phyloP scores from a whole-genome alignment of 257 asterid genomes.

The Striga asiatica region DNA sequence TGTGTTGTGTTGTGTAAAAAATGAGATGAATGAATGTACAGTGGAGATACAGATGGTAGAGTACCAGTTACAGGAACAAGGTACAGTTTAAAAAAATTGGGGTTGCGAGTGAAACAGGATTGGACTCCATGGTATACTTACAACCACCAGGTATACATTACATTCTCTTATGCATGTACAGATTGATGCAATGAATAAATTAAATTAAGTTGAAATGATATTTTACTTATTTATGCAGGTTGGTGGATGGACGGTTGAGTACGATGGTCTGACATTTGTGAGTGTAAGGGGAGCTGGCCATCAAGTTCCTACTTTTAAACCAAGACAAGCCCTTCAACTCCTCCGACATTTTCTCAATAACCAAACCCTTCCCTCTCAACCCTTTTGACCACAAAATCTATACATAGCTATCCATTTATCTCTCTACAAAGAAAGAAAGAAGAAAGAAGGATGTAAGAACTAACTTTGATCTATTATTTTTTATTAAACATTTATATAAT shows the following conservation, averaged over 20 bases:
- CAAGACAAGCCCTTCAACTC: slow-evolving; percentile 55
- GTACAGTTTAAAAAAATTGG: slow-evolving; percentile 39
- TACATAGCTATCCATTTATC: no score
- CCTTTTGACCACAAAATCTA: no score
- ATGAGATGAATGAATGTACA: no score
- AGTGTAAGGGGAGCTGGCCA: slow-evolving; percentile 92
- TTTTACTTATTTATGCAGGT: no score
- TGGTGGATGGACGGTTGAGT: slow-evolving; percentile 78
- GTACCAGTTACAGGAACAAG: slow-evolving; percentile 67
- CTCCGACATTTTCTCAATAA: slow-evolving; percentile 42
- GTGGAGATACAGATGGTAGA: slow-evolving; percentile 78
- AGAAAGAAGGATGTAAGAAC: no score
- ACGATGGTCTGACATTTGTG: slow-evolving; percentile 52
- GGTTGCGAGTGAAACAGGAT: slow-evolving; percentile 30
- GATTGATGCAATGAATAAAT: not conserved
- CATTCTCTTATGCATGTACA: not conserved
- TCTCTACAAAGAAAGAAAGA: no score
- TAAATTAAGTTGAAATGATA: not conserved
- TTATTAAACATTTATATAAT: no score
- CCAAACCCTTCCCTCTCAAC: slow-evolving; percentile 31
- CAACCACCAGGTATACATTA: slow-evolving; percentile 41
- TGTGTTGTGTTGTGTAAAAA: not conserved
- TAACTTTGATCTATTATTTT: no score
- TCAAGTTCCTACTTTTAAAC: slow-evolving; percentile 62
- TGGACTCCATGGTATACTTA: slow-evolving; percentile 75